A percentile compares a stretch with the other conserved stretches of the same genome.
Conservation (phyloP, 495 filamentous ascomycete species). For the Penicillium alfredii region DNA sequence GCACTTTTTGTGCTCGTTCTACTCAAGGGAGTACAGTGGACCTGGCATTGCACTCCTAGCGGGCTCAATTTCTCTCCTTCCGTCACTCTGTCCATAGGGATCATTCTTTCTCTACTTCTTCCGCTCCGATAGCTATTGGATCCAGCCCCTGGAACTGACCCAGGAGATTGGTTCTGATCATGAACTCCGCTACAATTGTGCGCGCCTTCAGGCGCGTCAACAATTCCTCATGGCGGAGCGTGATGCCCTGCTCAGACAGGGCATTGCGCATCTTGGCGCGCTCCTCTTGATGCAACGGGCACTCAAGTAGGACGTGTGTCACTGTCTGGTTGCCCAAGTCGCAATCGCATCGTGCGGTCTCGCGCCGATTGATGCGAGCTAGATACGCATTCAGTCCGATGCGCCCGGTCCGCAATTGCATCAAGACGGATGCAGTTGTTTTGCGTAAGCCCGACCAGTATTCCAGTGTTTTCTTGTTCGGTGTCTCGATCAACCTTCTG, state of each 20-base stretch:
- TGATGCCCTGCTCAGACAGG: constrained; percentile 13
- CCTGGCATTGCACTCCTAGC: constrained; percentile 4
- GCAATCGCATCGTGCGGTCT: constrained; percentile 18
- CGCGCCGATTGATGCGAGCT: constrained; percentile 17
- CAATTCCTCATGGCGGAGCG: constrained; percentile 7
- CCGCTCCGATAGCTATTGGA: background rate
- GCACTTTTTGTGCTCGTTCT: constrained; percentile 3
- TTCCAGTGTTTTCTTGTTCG: constrained; percentile 1
- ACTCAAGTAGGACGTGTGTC: constrained; percentile 21
- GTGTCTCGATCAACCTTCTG: constrained; percentile 5
- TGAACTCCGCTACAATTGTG: constrained; percentile 12
- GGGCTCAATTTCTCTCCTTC: constrained; percentile 6
- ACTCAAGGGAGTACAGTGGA: constrained; percentile 5
- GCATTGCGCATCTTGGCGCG: constrained; percentile 13
- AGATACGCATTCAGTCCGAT: constrained; percentile 24
- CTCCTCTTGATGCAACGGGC: constrained; percentile 3
- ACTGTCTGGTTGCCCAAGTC: constrained; percentile 13
- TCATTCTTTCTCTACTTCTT: background rate
- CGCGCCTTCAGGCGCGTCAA: background rate
- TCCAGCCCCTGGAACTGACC: constrained; percentile 6
- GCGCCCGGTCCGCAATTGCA: constrained; percentile 23
- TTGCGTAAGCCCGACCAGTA: constrained; percentile 8
- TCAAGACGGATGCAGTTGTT: constrained; percentile 21
- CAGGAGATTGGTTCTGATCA: constrained; percentile 9
- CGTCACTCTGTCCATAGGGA: constrained; percentile 1